Base-by-base conservation (phyloP, 2,329 filamentous ascomycete species). In the Hymenoscyphus fraxineus region DNA sequence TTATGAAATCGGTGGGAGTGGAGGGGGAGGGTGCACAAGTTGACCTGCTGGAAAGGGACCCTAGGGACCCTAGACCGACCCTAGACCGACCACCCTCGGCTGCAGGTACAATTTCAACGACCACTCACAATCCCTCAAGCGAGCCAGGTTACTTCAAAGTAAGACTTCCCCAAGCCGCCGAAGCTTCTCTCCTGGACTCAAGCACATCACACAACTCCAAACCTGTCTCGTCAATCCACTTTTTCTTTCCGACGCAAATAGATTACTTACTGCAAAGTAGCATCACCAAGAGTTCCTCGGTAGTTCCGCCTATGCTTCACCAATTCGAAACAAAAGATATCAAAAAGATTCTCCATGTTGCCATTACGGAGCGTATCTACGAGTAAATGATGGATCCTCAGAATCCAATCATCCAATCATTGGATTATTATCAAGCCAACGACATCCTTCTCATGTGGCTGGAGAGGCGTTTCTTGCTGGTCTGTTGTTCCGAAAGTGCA, bases 1-100 rank as follows among this genome's bases (percentile, higher is more conserved):
- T 51, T 51, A 51, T 51, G 44, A 51, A 51, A 51, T 51, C 35
- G 35, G 35, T 27, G 41, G 41, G n/a, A n/a, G n/a, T n/a, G n/a
- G n/a, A n/a, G n/a, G n/a, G n/a, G n/a, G 19, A 47, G 41, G 41
- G 19, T 47, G 41, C 9, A 47, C 41, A 47, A 47, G 19, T n/a
- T 47, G n/a, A 47, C 41, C 44, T 51, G 44, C 44, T 51, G 12
- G 22, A 51, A 51, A 51, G 44, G 44, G 44, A 10, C 12, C 6
- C 7, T 51, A 10, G n/a, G 44, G n/a, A 35, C 32, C 32, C n/a
- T n/a, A 1, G 9, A 9, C 6, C n/a, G n/a, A n/a, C n/a, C n/a
- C 27, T 27, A 27, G 27, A 27, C 27, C 2, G 27, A 27, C 27
- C 27, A 27, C 27, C 27, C 27, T 27, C 27, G 27, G 27, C 44